Percentiles rank a stretch among this genome's conserved stretches.
phyloP scores from a whole-genome alignment of 352 stramenopile species.

The Globisporangium cylindrosporum region DNA sequence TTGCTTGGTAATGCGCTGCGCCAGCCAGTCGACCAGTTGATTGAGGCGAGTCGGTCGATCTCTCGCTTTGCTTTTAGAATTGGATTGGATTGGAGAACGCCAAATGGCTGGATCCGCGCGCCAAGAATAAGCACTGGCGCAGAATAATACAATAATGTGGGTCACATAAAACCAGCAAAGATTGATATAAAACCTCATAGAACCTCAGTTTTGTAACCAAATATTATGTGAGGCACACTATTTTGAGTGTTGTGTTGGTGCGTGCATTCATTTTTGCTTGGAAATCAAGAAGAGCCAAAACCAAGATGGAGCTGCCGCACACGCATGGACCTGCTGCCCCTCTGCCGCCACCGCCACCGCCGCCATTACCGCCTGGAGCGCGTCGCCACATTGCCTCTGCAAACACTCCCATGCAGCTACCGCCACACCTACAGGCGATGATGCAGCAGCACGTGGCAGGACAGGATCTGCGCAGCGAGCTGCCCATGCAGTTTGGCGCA shows the following conservation, averaged over 20 bases:
- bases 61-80: neutral
- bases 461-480: conserved; percentile 15
- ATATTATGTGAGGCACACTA: neutral
- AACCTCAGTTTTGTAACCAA: too few relatives aligned
- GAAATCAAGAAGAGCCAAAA: neutral
- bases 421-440: conserved; percentile 49
- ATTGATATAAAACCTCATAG: neutral
- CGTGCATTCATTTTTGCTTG: neutral
- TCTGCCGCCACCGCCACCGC: conserved; percentile 19
- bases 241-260: neutral
- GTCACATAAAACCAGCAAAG: neutral
- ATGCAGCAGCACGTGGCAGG: conserved; percentile 30
- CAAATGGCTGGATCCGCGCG: conserved; percentile 2
- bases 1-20: neutral
- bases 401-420: conserved; percentile 22
- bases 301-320: conserved; percentile 8
- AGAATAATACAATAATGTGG: neutral
- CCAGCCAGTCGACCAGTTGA: conserved; percentile 1
- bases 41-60: neutral
- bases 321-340: neutral
- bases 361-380: conserved; percentile 18
- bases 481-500: conserved; percentile 14
- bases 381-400: conserved; percentile 2
- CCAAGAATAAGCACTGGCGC: conserved; percentile 3
- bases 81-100: neutral